A percentile compares a stretch with the other conserved stretches of the same genome.
Evolutionary conservation across 257 asterid species (phyloP).

Genomic region (Salvia miltiorrhiza): DNA sequence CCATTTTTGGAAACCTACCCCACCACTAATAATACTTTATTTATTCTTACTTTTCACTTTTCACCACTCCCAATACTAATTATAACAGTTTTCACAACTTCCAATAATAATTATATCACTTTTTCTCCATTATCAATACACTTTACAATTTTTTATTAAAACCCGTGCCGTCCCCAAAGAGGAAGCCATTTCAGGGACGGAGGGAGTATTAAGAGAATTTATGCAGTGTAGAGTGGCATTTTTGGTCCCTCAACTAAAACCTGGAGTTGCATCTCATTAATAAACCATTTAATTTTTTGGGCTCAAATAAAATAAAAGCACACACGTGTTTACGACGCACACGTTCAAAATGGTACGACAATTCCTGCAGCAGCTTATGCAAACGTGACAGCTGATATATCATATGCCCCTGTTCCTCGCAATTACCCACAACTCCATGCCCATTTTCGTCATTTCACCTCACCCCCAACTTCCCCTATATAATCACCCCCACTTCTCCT

Average conservation of each 20-base stretch:
- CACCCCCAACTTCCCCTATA: slow-evolving; percentile 23
- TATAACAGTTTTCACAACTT: too few species aligned
- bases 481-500: slow-evolving; percentile 10
- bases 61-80: too few species aligned
- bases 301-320: not conserved
- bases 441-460: slow-evolving; percentile 37
- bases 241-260: slow-evolving; percentile 7
- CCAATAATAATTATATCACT: too few species aligned
- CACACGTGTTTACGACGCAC: slow-evolving; percentile 30
- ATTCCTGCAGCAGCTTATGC: slow-evolving; percentile 16
- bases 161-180: too few species aligned
- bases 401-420: not conserved
- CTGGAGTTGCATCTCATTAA: not conserved
- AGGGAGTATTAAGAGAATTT: too few species aligned
- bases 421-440: not conserved
- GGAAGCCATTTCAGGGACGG: too few species aligned
- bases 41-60: too few species aligned
- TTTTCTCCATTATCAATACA: too few species aligned
- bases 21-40: too few species aligned
- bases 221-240: too few species aligned
- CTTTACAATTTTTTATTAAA: too few species aligned
- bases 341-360: slow-evolving; percentile 28
- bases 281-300: not conserved
- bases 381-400: slow-evolving; percentile 35
- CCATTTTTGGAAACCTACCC: too few species aligned